Base-by-base conservation (phyloP, 2,329 filamentous ascomycete genomes). In the Scytalidium lignicola region DNA sequence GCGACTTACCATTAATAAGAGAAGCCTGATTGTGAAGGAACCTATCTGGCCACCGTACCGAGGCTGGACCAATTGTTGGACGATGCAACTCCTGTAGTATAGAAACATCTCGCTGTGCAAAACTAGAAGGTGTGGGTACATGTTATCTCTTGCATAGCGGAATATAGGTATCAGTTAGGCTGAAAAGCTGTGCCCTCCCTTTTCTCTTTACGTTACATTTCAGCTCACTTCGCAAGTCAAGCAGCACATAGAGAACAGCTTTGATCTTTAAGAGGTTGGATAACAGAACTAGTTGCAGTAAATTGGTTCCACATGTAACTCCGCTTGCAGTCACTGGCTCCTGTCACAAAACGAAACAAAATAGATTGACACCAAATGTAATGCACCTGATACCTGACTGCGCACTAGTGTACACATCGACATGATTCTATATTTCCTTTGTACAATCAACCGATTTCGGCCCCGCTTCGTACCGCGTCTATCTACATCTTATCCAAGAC, bases 401-500 rank as follows among this genome's bases (percentile, higher is more conserved):
- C 58, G 57, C 51, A 37, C 55, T 61, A 60, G 52, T 58, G 52
- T 62, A 62, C 58, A 62, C 32, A 53, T 48, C 28, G 42, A 50
- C 47, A 22, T 44, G 48, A 37, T 47, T n/a, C 45, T 46, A 47
- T 46, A 47, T 46, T 51, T 37, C 41, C 51, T 62, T 56, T 62
- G 50, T 62, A 63, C 60, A 63, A 53, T 42, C 49, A 44, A 23
- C 43, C 32, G 22, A 42, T 26, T 5, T 26, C 23, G 15, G 28
- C 46, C 41, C n/a, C 43, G 13, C 56, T 37, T 4, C 32, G 47
- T 63, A 64, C 55, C 50, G 56, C 18, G 62, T 59, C 43, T 54
- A 67, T 74, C 78, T 97, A 92, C 90, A 99, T 95, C 80, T 93
- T 89, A 76, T 91, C 83, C 66, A 99, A 80, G 66, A 99, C 88